phyloP scores from a whole-genome alignment of 106 monocot genomes.

The Xerophyta viscosa region DNA sequence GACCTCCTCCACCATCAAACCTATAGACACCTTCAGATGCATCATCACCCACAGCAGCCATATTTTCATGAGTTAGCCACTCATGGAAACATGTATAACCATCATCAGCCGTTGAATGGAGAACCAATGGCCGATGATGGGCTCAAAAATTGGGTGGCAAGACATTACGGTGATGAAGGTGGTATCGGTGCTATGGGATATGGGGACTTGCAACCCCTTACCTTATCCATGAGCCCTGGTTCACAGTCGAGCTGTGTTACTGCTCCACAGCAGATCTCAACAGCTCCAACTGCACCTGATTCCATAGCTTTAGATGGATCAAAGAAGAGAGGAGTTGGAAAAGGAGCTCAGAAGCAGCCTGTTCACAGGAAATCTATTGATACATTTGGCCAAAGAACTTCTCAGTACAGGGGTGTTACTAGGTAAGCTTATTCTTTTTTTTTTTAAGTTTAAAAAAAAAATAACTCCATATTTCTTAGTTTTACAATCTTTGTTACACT shows the following conservation, averaged over 20 bases:
- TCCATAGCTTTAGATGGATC: slow-evolving; percentile 28
- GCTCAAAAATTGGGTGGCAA: slow-evolving; percentile 44
- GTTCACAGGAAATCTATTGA: slow-evolving; percentile 95
- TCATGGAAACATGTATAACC: slow-evolving; percentile 40
- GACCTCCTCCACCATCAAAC: slow-evolving; percentile 46
- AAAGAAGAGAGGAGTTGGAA: slow-evolving; percentile 61
- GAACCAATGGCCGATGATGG: slow-evolving; percentile 30
- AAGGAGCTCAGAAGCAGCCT: slow-evolving; percentile 67
- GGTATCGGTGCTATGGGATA: slow-evolving; percentile 44
- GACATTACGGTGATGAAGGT: slow-evolving; percentile 28
- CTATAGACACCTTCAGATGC: slow-evolving; percentile 19
- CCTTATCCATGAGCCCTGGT: slow-evolving; percentile 93
- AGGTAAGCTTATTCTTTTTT: slow-evolving; percentile 21
- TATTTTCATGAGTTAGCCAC: slow-evolving; percentile 47
- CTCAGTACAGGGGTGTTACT: slow-evolving; percentile 92
- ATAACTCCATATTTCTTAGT: not conserved
- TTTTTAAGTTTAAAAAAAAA: not conserved
- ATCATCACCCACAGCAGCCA: slow-evolving; percentile 22
- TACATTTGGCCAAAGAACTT: slow-evolving; percentile 96
- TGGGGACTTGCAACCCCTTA: slow-evolving; percentile 65
- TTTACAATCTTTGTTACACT: no score
- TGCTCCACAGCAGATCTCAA: slow-evolving; percentile 32
- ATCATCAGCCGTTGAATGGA: slow-evolving; percentile 25
- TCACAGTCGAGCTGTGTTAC: slow-evolving; percentile 68
- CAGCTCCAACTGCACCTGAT: slow-evolving; percentile 17